Conservation (phyloP, 1,284 basidiomycete genomes). For the Boletus hoseneyae region DNA sequence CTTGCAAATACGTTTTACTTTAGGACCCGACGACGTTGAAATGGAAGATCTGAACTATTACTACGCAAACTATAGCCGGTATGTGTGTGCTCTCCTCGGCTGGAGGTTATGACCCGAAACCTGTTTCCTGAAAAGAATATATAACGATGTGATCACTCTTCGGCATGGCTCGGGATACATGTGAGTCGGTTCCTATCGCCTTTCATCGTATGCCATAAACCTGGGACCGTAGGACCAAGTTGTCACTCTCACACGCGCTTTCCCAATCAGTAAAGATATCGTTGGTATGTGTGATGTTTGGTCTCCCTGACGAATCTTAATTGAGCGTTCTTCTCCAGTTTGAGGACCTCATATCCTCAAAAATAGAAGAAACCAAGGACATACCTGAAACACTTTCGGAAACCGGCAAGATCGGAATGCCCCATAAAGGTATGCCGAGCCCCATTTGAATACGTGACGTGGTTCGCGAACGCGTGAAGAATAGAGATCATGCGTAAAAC, state of each 20-base stretch:
- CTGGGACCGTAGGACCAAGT: slow-evolving; percentile 73
- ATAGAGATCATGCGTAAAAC: slow-evolving; percentile 98
- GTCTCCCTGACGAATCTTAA: background rate
- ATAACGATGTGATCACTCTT: slow-evolving; percentile 97
- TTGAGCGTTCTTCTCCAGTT: slow-evolving; percentile 46
- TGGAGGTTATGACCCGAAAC: slow-evolving; percentile 11
- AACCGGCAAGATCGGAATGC: slow-evolving; percentile 92
- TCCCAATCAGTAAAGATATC: slow-evolving; percentile 98
- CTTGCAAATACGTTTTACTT: slow-evolving; percentile 7
- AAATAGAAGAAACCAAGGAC: slow-evolving; percentile 96
- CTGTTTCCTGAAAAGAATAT: slow-evolving; percentile 60
- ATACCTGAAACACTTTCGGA: slow-evolving; percentile 92
- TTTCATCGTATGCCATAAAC: slow-evolving; percentile 17
- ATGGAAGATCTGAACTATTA: slow-evolving; percentile 98
- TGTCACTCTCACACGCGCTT: slow-evolving; percentile 91
- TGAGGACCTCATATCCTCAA: slow-evolving; percentile 89
- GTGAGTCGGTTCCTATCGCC: slow-evolving; percentile 45
- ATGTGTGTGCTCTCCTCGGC: slow-evolving; percentile 25
- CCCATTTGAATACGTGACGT: background rate
- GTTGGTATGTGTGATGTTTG: slow-evolving; percentile 45
- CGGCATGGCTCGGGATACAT: slow-evolving; percentile 95
- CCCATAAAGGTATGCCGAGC: slow-evolving; percentile 56
- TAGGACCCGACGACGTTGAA: slow-evolving; percentile 81
- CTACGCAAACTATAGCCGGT: slow-evolving; percentile 95
- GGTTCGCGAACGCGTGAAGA: slow-evolving; percentile 16